A percentile compares a stretch with the other conserved stretches of the same genome.
These are phyloP conservation scores for Cyberlindnera euphorbiiphila DNA, from an alignment of 805 yeast species.

Conservation along the genomic window DNA sequence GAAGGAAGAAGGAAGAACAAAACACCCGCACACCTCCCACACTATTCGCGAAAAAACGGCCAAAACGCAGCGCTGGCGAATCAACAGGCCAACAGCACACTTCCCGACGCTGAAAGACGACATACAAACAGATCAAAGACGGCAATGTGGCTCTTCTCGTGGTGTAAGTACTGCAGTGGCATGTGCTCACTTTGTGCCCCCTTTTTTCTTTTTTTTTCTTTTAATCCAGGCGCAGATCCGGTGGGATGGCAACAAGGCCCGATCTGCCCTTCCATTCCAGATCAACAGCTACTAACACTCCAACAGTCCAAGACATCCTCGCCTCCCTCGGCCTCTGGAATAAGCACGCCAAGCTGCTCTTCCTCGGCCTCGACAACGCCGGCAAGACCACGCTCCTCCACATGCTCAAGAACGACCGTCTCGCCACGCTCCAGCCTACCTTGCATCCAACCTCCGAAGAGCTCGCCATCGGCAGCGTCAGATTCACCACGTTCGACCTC, in stretches of 20 bases:
- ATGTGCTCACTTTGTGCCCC: not conserved
- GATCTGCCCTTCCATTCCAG: not conserved
- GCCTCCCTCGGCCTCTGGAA: conserved; percentile 83
- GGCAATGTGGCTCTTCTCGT: conserved; percentile 44
- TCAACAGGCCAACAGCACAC: too few species aligned
- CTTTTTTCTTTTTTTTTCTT: too few species aligned
- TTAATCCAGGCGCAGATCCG: not conserved
- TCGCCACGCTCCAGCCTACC: conserved; percentile 97
- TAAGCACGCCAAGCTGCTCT: conserved; percentile 93
- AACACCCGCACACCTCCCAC: too few species aligned
- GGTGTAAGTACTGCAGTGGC: conserved; percentile 39
- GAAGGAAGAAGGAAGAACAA: too few species aligned
- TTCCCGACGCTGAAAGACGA: too few species aligned
- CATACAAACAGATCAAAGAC: too few species aligned
- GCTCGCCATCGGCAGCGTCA: conserved; percentile 90
- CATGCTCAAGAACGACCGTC: conserved; percentile 89
- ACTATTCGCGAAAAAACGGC: too few species aligned
- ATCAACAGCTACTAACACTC: conserved; percentile 1
- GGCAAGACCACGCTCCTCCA: conserved; percentile 91
- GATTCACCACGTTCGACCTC: conserved; percentile 95
- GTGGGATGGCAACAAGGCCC: not conserved
- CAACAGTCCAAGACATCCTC: conserved; percentile 47
- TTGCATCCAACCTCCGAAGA: conserved; percentile 99
- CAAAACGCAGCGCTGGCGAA: too few species aligned
- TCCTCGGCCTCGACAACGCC: conserved; percentile 96